phyloP scores from a whole-genome alignment of 2,329 filamentous ascomycete species.

The Neopestalotiopsis rosae region DNA sequence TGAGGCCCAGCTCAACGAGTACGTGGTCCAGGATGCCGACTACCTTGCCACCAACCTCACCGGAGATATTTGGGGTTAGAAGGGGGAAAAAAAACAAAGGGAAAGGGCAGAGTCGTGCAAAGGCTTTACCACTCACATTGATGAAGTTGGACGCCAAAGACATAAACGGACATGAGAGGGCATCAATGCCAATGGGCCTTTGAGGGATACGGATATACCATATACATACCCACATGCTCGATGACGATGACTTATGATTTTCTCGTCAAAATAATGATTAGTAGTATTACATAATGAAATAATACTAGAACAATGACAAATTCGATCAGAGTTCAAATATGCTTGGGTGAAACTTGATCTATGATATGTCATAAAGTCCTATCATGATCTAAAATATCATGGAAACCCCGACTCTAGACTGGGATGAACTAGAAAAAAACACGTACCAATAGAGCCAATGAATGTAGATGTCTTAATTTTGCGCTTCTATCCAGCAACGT shows the following conservation, averaged over 20 bases:
- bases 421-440: too few species aligned
- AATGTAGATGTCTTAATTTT: neutral
- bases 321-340: neutral
- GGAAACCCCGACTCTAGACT: neutral
- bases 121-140: neutral
- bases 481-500: constrained; percentile 23
- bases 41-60: constrained; percentile 14
- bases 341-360: neutral
- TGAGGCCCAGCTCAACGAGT: constrained; percentile 28
- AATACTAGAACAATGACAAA: neutral
- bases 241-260: neutral
- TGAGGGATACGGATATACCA: neutral
- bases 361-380: neutral
- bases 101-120: neutral
- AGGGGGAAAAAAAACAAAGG: neutral
- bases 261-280: constrained; percentile 7
- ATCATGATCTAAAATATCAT: neutral
- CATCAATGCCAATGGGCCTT: neutral
- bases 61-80: constrained; percentile 16
- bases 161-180: neutral
- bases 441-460: too few species aligned
- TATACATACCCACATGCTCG: neutral
- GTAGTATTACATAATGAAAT: constrained; percentile 9
- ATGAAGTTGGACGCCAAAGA: too few species aligned
- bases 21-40: constrained; percentile 30